Evolutionary conservation across 352 stramenopile species (phyloP), one percentile per base, ranked within the genome.

Genomic region (Pilasporangium apinafurcum): DNA sequence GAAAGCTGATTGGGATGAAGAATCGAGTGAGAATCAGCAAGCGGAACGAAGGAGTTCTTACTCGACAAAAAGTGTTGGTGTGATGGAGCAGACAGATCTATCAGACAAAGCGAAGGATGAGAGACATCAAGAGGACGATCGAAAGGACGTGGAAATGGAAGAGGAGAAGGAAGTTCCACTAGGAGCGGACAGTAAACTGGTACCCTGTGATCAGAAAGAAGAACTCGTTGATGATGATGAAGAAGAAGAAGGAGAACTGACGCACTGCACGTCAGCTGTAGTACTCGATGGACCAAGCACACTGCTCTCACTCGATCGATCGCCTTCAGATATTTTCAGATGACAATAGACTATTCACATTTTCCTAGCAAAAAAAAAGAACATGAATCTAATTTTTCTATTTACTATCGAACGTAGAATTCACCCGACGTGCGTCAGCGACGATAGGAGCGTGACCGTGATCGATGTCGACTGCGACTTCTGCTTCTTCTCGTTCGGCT

Each of bases 281-380:
- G 47, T 76, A 22, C 48, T 76, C 8, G 46, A 65, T 31, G 56
- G 51, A 1, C 25, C 44, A 14, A 76, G 65, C 20, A 50, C 51
- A 3, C 41, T 78, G 7, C 22, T 78, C 21, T 9, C 59, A 0
- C 33, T 73, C 10, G 41, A 67, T 32, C 25, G 29, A 14, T 43
- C 52, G 1, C n/a, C 61, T 16, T 27, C 8, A 0, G 36, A 49
- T 10, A 14, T 69, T 8, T 68, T 67, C 33, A 3, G 16, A n/a
- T n/a, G n/a, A n/a, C n/a, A n/a, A n/a, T n/a, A n/a, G n/a, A n/a
- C n/a, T n/a, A n/a, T n/a, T n/a, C n/a, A n/a, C n/a, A n/a, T n/a
- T n/a, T n/a, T n/a, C n/a, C n/a, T 29, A 51, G 4, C 13, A 17
- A 4, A 31, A 46, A 7, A 37, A 30, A 48, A 18, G 27, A 2